Evolutionary conservation across 352 stramenopile genomes (phyloP).

Genomic region (Stramenopiles sp.): DNA sequence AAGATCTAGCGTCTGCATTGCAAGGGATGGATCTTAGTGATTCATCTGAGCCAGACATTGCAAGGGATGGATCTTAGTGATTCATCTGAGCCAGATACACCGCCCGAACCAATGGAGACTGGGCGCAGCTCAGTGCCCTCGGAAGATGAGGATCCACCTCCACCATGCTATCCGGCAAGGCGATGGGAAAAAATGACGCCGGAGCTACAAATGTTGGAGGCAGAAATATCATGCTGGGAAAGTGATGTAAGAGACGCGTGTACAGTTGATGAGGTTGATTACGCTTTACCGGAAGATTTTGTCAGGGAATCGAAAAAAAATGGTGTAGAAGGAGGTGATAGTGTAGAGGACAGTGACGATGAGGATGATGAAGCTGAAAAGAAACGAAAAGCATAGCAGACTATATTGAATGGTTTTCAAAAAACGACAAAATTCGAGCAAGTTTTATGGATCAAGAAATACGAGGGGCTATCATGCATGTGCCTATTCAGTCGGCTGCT

Average conservation of each 20-base stretch:
- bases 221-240: not conserved
- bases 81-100: not conserved
- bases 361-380: not conserved
- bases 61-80: not conserved
- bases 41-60: not conserved
- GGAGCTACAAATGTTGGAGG: not conserved
- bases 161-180: not conserved
- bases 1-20: not conserved
- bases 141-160: not conserved
- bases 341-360: not conserved
- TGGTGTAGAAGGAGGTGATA: not conserved
- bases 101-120: not conserved
- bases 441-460: not conserved
- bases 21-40: not conserved
- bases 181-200: not conserved
- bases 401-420: not conserved
- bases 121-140: not conserved
- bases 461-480: not conserved
- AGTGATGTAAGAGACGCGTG: not conserved
- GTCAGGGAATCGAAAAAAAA: not conserved
- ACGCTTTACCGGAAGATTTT: not conserved
- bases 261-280: not conserved
- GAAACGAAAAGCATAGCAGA: not conserved
- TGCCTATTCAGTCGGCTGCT: not conserved
- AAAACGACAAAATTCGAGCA: not conserved